These are phyloP conservation scores for Berkeleyomyces basicola DNA, from an alignment of 2,329 filamentous ascomycete species.

Conservation along the genomic window DNA sequence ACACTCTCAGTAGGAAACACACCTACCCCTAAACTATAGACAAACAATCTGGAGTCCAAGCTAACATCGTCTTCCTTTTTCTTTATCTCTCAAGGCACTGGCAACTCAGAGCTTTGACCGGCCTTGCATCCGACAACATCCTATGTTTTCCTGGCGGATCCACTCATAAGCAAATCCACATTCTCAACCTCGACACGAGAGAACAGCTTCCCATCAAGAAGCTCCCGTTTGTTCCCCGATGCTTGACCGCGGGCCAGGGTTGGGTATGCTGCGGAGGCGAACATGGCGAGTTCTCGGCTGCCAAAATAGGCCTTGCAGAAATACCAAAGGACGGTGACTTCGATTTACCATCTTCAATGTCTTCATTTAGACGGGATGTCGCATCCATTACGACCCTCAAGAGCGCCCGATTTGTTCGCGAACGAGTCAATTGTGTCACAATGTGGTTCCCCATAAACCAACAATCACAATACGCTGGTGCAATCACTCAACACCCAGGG, in stretches of 20 bases:
- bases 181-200: conserved; percentile 55
- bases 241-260: conserved; percentile 68
- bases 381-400: conserved; percentile 17
- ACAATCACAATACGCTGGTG: conserved; percentile 15
- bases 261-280: conserved; percentile 88
- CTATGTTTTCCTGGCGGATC: conserved; percentile 72
- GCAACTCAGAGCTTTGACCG: conserved; percentile 82
- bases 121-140: conserved; percentile 55
- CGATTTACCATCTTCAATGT: neutral
- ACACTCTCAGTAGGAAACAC: conserved; percentile 39
- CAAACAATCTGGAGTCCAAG: conserved; percentile 13
- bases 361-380: neutral
- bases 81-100: conserved; percentile 43
- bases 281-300: conserved; percentile 70
- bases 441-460: conserved; percentile 39
- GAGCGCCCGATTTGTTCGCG: conserved; percentile 37
- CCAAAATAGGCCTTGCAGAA: conserved; percentile 34
- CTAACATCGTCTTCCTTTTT: neutral
- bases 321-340: neutral
- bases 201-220: conserved; percentile 27
- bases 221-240: conserved; percentile 61
- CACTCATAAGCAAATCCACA: conserved; percentile 48
- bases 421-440: conserved; percentile 51
- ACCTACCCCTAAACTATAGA: neutral
- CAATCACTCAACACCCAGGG: conserved; percentile 13